A percentile compares a stretch with the other conserved stretches of the same genome.
These are phyloP conservation scores for Talaromyces stipitatus DNA, from an alignment of 495 filamentous ascomycete species.

Conservation along the genomic window DNA sequence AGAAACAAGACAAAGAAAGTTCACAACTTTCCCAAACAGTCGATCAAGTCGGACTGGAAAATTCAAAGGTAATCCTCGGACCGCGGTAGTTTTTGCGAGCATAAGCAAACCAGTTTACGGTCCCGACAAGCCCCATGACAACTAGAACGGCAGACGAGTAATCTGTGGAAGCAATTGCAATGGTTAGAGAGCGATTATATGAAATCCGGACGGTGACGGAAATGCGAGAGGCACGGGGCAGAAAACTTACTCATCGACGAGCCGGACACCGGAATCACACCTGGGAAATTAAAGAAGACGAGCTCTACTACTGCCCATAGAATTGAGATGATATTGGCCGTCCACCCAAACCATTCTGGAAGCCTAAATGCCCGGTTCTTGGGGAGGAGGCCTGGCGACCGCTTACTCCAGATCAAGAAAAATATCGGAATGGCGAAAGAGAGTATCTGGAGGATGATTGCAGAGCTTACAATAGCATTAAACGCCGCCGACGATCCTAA, in stretches of 20 bases:
- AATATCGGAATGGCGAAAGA: conserved; percentile 19
- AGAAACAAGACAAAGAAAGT: no score
- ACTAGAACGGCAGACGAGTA: not conserved
- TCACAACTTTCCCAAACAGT: no score
- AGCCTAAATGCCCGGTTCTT: conserved; percentile 11
- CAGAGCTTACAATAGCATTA: conserved; percentile 22
- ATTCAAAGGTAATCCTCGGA: no score
- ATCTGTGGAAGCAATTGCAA: no score
- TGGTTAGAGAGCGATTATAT: no score
- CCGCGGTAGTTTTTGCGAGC: not conserved
- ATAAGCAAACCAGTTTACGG: not conserved
- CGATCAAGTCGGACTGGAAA: no score
- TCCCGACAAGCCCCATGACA: not conserved
- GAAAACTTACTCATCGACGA: conserved; percentile 19
- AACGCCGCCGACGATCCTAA: conserved; percentile 21
- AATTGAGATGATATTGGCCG: conserved; percentile 11
- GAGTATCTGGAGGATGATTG: conserved; percentile 19
- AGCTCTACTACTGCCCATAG: conserved; percentile 14
- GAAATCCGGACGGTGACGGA: not conserved
- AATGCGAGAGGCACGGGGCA: not conserved
- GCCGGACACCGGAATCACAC: conserved; percentile 13
- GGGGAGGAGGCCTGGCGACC: conserved; percentile 11
- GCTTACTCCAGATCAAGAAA: conserved; percentile 13
- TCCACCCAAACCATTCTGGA: conserved; percentile 11
- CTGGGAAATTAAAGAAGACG: conserved; percentile 20